Percentiles rank a stretch among this genome's conserved stretches.
Conservation (phyloP, 306 rosid species). For the Corylus avellana region DNA sequence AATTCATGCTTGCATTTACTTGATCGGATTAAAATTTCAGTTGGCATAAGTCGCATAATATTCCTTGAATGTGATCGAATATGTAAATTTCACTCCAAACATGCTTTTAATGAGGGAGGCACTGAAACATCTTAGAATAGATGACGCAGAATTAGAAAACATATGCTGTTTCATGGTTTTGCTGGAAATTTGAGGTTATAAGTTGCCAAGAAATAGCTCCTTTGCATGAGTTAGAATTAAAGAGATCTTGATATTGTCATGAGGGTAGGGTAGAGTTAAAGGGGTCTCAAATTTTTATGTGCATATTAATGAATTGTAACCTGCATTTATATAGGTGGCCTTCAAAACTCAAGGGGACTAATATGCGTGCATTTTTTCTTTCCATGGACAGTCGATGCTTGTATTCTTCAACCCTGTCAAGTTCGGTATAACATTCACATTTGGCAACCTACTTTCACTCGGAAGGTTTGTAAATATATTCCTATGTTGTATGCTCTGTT, state of each 20-base stretch:
- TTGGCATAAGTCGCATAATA: background rate
- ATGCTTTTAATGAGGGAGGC: background rate
- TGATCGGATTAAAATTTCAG: background rate
- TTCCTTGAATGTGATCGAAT: background rate
- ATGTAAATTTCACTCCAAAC: background rate
- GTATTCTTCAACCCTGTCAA: conserved; percentile 91
- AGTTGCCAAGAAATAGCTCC: background rate
- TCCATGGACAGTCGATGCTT: conserved; percentile 79
- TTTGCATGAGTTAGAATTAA: background rate
- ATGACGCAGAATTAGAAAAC: background rate
- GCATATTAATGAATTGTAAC: background rate
- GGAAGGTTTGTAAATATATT: conserved; percentile 65
- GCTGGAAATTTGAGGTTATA: background rate
- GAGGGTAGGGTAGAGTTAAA: background rate
- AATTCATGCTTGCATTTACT: background rate
- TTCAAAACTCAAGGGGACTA: conserved; percentile 22
- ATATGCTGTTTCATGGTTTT: background rate
- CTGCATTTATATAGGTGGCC: background rate
- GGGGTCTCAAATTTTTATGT: background rate
- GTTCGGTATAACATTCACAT: conserved; percentile 87
- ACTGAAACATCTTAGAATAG: background rate
- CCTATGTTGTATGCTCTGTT: conserved; percentile 9
- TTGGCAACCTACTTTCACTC: conserved; percentile 87
- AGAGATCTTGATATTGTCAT: background rate
- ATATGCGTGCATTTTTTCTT: conserved; percentile 24